Conservation (phyloP, 1,284 basidiomycete genomes). For the Papiliotrema flavescens region DNA sequence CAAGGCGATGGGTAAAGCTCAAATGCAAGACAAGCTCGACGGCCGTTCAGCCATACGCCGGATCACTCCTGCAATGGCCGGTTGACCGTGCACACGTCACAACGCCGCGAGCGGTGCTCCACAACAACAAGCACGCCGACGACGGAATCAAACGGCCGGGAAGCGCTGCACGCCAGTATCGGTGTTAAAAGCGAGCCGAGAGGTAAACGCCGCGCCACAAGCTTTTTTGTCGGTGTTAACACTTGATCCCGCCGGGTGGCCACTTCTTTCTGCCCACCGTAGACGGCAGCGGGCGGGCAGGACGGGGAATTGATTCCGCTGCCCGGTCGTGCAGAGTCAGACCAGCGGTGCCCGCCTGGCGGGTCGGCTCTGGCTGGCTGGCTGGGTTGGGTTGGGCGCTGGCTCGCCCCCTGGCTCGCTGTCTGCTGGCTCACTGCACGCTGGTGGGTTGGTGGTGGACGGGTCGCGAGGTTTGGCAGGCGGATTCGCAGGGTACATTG, state of each 20-base stretch:
- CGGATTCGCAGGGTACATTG: too few species aligned
- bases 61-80: neutral
- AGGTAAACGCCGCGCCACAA: neutral
- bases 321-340: too few species aligned
- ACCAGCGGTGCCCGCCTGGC: too few species aligned
- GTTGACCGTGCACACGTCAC: neutral
- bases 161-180: neutral
- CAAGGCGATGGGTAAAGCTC: neutral
- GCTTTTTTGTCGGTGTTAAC: neutral
- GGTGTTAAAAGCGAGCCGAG: neutral
- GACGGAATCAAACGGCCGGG: neutral
- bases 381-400: too few species aligned
- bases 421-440: too few species aligned
- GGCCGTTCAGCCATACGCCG: neutral
- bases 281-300: neutral
- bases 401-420: too few species aligned
- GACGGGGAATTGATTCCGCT: neutral
- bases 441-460: too few species aligned
- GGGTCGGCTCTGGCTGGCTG: too few species aligned
- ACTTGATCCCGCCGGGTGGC: neutral
- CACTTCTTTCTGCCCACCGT: neutral
- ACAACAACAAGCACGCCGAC: too few species aligned
- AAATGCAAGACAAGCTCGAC: neutral
- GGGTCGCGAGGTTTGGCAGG: too few species aligned
- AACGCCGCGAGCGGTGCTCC: too few species aligned